Evolutionary conservation across 306 rosid genomes (phyloP).

Genomic region (Carpinus viminea): DNA sequence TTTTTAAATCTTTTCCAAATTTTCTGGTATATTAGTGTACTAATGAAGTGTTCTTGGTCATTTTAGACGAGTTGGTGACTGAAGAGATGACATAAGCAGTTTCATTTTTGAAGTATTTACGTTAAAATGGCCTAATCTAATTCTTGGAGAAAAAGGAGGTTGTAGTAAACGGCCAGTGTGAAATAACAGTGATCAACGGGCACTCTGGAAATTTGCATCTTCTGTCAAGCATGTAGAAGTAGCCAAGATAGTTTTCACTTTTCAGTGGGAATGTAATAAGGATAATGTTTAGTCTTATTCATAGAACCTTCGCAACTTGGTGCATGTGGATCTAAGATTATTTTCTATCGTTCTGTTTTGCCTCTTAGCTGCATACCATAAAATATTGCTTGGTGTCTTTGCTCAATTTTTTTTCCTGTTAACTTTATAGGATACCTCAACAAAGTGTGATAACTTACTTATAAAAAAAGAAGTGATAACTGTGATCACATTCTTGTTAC

Average conservation of each 20-base stretch:
- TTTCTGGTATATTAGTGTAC: not conserved
- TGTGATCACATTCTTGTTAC: not conserved
- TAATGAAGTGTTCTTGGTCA: not conserved
- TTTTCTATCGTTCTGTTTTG: not conserved
- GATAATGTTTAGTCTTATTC: not conserved
- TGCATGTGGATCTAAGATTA: not conserved
- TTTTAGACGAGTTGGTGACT: not conserved
- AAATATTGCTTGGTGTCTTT: not conserved
- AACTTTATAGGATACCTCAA: not conserved
- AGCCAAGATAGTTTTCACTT: not conserved
- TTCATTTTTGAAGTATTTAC: not conserved
- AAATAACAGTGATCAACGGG: not conserved
- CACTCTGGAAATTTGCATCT: not conserved
- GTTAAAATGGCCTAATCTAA: not conserved
- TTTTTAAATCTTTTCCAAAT: not conserved
- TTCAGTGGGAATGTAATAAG: not conserved
- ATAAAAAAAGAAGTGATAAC: no score
- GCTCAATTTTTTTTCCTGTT: not conserved
- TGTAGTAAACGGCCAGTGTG: not conserved
- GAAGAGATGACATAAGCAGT: not conserved
- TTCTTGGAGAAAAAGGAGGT: not conserved
- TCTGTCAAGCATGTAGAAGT: constrained; percentile 1
- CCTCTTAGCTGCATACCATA: not conserved
- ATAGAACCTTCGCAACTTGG: constrained; percentile 3
- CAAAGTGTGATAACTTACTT: not conserved